Evolutionary conservation across 495 filamentous ascomycete genomes (phyloP).

Genomic region (Cercophora sp.): DNA sequence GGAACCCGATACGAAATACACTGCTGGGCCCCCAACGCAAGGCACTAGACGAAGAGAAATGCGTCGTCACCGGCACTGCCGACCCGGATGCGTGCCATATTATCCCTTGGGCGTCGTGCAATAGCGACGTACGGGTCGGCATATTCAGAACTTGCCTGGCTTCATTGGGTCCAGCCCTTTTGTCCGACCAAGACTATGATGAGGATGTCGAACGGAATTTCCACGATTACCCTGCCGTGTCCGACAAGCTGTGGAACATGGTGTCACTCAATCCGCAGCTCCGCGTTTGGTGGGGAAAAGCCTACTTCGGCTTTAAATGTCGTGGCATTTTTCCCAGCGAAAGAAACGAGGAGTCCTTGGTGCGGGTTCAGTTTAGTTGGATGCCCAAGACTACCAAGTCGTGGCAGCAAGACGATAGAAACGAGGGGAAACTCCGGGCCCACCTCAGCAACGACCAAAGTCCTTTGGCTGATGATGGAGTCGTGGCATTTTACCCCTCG

Average conservation of each 20-base stretch:
- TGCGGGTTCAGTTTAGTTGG: neutral
- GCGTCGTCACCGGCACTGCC: neutral
- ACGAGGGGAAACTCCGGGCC: too few species aligned
- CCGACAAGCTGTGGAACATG: neutral
- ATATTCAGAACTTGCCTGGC: neutral
- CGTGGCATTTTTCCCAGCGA: neutral
- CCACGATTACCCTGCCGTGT: neutral
- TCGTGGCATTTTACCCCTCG: neutral
- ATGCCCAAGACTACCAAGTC: neutral
- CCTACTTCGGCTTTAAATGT: neutral
- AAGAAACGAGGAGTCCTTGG: neutral
- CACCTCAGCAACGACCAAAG: too few species aligned
- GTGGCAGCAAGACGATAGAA: too few species aligned
- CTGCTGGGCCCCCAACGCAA: neutral
- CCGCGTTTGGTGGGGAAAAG: neutral
- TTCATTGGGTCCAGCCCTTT: neutral
- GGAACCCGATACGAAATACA: neutral
- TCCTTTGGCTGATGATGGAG: neutral
- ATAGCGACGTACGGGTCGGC: neutral
- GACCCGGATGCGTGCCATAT: slow-evolving; percentile 1
- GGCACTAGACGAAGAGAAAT: neutral
- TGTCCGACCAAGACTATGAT: neutral
- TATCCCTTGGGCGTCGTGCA: neutral
- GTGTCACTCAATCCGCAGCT: neutral
- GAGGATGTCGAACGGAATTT: neutral